A percentile compares a stretch with the other conserved stretches of the same genome.
Evolutionary conservation across 148 eudicot genomes (phyloP).

Genomic region (Pouteria glomerata): DNA sequence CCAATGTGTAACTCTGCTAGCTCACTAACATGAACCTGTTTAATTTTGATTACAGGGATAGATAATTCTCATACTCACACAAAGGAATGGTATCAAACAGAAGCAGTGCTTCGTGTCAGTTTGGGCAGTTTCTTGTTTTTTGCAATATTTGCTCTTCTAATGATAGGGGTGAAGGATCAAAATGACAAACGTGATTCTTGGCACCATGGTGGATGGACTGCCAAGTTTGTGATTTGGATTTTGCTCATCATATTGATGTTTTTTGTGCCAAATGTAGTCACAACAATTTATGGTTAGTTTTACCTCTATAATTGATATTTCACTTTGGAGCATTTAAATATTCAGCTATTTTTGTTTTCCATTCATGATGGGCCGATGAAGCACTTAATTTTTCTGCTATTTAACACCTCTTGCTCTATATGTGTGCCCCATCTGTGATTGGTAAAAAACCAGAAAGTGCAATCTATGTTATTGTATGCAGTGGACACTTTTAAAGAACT

Average conservation of each 20-base stretch:
- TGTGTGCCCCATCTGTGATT: background rate
- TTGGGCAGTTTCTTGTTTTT: constrained; percentile 89
- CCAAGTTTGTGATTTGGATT: constrained; percentile 75
- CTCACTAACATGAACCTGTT: background rate
- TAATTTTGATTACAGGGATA: constrained; percentile 58
- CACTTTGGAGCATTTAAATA: background rate
- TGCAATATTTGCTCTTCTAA: constrained; percentile 58
- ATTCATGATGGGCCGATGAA: background rate
- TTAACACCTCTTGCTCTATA: no score
- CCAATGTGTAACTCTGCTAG: background rate
- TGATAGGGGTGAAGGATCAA: constrained; percentile 97
- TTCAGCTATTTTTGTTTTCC: background rate
- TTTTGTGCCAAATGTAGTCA: constrained; percentile 72
- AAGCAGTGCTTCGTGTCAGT: constrained; percentile 94
- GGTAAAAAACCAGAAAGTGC: background rate
- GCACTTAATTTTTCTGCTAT: background rate
- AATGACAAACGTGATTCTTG: constrained; percentile 87
- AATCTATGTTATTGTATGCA: background rate
- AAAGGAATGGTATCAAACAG: constrained; percentile 64
- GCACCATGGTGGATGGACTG: constrained; percentile 98
- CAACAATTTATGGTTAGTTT: constrained; percentile 72
- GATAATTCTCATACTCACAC: constrained; percentile 48
- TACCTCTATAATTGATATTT: background rate
- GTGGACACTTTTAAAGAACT: background rate
- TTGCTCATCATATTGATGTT: constrained; percentile 72